Percentiles rank a stretch among this genome's conserved stretches.
phyloP scores from a whole-genome alignment of 352 stramenopile species.

The Aphanomyces cochlioides region DNA sequence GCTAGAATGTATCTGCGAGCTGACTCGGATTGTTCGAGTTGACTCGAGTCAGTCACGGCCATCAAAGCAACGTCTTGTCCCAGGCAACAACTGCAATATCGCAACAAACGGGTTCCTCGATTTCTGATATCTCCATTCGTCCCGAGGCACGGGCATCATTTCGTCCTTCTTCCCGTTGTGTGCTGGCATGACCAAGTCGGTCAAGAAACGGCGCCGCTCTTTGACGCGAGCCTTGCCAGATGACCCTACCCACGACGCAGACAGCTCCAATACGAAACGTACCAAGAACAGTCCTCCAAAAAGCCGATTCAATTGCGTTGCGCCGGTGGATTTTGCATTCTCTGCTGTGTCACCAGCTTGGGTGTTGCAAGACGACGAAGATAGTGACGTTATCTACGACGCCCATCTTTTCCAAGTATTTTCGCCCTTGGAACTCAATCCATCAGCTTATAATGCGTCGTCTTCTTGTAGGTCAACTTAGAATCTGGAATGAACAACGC shows the following conservation, averaged over 20 bases:
- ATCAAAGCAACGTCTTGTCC: background rate
- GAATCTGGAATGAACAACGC: background rate
- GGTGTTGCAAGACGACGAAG: background rate
- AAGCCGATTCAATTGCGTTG: background rate
- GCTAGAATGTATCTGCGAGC: too few species aligned
- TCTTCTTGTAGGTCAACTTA: background rate
- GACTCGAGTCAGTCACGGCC: too few species aligned
- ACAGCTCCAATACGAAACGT: background rate
- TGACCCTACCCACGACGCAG: background rate
- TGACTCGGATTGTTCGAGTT: too few species aligned
- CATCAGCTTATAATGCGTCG: background rate
- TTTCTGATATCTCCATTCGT: constrained; percentile 4
- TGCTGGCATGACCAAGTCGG: background rate
- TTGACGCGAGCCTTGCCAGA: background rate
- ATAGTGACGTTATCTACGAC: background rate
- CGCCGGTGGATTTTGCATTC: background rate
- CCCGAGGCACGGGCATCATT: background rate
- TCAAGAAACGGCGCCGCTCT: background rate
- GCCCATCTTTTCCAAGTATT: background rate
- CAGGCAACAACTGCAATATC: constrained; percentile 10
- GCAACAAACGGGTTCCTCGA: constrained; percentile 1
- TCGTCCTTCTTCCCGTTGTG: background rate
- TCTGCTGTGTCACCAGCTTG: background rate
- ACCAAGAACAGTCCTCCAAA: background rate
- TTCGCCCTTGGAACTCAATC: background rate